These are phyloP conservation scores for Raphanus raphanistrum DNA, from an alignment of 345 rosid genomes.

Conservation along the genomic window DNA sequence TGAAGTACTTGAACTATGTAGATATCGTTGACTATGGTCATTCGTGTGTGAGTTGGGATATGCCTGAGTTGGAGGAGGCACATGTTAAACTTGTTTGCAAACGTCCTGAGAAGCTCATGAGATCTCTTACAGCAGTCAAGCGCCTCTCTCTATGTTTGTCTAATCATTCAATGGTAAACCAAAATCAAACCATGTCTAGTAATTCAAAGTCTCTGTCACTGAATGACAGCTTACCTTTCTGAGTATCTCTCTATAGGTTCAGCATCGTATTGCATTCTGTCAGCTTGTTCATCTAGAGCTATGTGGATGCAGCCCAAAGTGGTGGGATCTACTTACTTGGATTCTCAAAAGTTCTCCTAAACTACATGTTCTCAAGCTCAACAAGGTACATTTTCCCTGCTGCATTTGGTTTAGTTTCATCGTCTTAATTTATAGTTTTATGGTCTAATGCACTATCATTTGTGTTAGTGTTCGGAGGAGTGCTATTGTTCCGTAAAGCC, in stretches of 20 bases:
- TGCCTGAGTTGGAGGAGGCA: conserved; percentile 20
- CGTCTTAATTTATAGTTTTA: background rate
- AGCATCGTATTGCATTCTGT: background rate
- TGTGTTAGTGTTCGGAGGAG: background rate
- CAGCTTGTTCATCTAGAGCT: background rate
- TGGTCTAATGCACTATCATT: background rate
- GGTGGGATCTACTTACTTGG: conserved; percentile 4
- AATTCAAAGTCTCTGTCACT: too few relatives aligned
- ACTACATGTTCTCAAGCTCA: conserved; percentile 21
- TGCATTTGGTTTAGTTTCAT: background rate
- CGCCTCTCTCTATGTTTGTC: conserved; percentile 6
- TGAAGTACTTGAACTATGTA: background rate
- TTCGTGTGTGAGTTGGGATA: background rate
- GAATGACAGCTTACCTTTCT: too few relatives aligned
- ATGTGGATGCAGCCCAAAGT: background rate
- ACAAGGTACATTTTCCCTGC: background rate
- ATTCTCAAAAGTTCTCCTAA: conserved; percentile 17
- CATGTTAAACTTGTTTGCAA: background rate
- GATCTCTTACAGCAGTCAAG: conserved; percentile 23
- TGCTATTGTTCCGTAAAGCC: background rate
- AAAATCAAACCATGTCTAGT: too few relatives aligned
- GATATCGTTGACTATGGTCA: background rate
- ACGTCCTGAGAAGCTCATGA: background rate
- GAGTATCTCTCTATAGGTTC: background rate
- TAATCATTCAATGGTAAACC: background rate